phyloP scores from a whole-genome alignment of 306 rosid genomes.

The Prunus dulcis region DNA sequence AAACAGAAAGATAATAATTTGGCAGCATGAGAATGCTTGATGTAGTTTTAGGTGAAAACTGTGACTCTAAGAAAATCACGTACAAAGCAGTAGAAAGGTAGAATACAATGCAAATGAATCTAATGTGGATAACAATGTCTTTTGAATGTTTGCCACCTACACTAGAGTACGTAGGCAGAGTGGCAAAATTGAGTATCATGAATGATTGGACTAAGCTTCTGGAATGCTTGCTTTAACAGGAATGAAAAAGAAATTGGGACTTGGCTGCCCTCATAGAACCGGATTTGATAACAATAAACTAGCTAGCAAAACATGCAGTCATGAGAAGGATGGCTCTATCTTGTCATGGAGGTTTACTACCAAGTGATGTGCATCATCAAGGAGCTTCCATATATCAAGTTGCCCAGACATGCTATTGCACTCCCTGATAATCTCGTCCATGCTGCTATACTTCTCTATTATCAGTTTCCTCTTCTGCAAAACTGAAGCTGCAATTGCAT shows the following conservation, averaged over 20 bases:
- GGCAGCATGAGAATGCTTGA: constrained; percentile 10
- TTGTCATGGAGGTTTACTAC: constrained; percentile 96
- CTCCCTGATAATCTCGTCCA: constrained; percentile 97
- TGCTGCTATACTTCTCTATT: constrained; percentile 91
- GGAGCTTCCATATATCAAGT: constrained; percentile 94
- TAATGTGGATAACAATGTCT: neutral
- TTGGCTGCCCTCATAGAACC: constrained; percentile 4
- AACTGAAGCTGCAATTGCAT: constrained; percentile 92
- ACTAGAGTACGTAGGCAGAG: neutral
- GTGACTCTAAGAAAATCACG: neutral
- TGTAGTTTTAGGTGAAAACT: neutral
- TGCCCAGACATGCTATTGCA: constrained; percentile 98
- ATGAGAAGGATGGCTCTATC: constrained; percentile 61
- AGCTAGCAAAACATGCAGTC: constrained; percentile 30
- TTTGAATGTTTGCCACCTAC: constrained; percentile 15
- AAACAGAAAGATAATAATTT: neutral
- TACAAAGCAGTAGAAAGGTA: neutral
- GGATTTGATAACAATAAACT: constrained; percentile 17
- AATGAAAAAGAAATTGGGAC: neutral
- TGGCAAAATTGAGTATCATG: neutral
- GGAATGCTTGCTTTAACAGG: neutral
- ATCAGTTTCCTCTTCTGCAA: constrained; percentile 90
- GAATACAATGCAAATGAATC: constrained; percentile 11
- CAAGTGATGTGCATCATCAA: constrained; percentile 93
- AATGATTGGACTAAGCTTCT: neutral